phyloP scores from a whole-genome alignment of 768 basidiomycete species.

The Podaxis carcinomalis region DNA sequence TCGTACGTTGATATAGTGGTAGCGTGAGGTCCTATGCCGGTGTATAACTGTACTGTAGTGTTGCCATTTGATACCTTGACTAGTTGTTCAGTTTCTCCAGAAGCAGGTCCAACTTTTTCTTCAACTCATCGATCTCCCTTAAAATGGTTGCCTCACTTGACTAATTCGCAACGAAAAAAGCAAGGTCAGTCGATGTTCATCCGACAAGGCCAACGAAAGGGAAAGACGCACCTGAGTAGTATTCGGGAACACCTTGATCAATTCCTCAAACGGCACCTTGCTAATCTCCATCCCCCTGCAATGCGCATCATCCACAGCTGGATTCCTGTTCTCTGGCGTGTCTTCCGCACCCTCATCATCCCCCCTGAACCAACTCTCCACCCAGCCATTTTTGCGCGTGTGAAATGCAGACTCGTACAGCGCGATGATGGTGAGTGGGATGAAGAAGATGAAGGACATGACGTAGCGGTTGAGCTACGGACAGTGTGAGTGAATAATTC shows the following conservation, averaged over 20 bases:
- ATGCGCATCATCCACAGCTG: slow-evolving; percentile 52
- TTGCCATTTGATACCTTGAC: not conserved
- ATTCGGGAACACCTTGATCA: slow-evolving; percentile 72
- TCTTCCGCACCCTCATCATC: slow-evolving; percentile 58
- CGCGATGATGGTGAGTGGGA: slow-evolving; percentile 73
- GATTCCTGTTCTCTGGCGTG: slow-evolving; percentile 50
- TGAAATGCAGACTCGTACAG: slow-evolving; percentile 64
- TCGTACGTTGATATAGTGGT: not conserved
- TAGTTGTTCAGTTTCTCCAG: slow-evolving; percentile 24
- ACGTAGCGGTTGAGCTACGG: slow-evolving; percentile 67
- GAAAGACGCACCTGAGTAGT: slow-evolving; percentile 51
- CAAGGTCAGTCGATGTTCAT: not conserved
- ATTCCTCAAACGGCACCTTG: slow-evolving; percentile 63
- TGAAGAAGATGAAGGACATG: slow-evolving; percentile 78
- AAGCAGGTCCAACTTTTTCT: slow-evolving; percentile 33
- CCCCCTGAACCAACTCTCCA: slow-evolving; percentile 62
- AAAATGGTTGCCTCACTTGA: slow-evolving; percentile 68
- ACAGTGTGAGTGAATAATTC: not conserved
- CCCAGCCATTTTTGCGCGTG: slow-evolving; percentile 50
- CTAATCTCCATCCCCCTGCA: slow-evolving; percentile 60
- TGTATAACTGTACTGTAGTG: too few species aligned
- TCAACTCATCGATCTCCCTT: slow-evolving; percentile 57
- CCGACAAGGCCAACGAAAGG: not conserved
- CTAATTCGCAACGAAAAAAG: slow-evolving; percentile 29
- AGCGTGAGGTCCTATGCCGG: not conserved